Percentiles rank a stretch among this genome's conserved stretches.
Evolutionary conservation across 139 green algal species (phyloP).

Genomic region (Diplosphaera chodatii): DNA sequence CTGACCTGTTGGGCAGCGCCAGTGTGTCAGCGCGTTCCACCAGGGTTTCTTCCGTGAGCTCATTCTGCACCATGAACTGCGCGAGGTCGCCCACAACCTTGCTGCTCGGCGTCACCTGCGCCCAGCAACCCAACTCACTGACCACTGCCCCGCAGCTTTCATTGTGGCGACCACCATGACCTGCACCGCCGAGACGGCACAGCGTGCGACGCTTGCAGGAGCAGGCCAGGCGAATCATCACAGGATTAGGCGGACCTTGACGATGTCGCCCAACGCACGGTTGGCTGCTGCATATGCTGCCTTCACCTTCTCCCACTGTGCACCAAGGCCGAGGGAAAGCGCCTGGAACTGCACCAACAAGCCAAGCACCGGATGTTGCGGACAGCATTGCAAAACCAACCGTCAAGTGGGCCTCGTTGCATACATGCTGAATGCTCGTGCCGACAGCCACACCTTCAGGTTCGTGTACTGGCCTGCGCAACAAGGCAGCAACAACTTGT

Average conservation of each 20-base stretch:
- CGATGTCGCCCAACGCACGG: conserved; percentile 82
- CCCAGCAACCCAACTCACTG: too few relatives aligned
- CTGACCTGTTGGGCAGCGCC: conserved; percentile 66
- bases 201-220: too few relatives aligned
- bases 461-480: conserved; percentile 29
- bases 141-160: too few relatives aligned
- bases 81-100: conserved; percentile 92
- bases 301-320: conserved; percentile 81
- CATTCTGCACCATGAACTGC: conserved; percentile 94
- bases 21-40: conserved; percentile 81
- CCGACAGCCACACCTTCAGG: conserved; percentile 16
- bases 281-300: conserved; percentile 83
- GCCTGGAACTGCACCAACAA: conserved; percentile 32
- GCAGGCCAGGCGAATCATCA: too few relatives aligned
- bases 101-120: conserved; percentile 62
- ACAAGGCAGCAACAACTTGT: too few relatives aligned
- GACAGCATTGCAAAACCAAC: too few relatives aligned
- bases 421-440: too few relatives aligned
- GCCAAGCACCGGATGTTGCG: too few relatives aligned
- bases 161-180: too few relatives aligned
- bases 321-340: conserved; percentile 63
- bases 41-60: conserved; percentile 66
- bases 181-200: too few relatives aligned
- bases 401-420: too few relatives aligned
- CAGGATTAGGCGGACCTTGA: too few relatives aligned